Percentiles rank a stretch among this genome's conserved stretches.
phyloP scores from a whole-genome alignment of 2,329 filamentous ascomycete genomes.

The Diaporthe helianthi region DNA sequence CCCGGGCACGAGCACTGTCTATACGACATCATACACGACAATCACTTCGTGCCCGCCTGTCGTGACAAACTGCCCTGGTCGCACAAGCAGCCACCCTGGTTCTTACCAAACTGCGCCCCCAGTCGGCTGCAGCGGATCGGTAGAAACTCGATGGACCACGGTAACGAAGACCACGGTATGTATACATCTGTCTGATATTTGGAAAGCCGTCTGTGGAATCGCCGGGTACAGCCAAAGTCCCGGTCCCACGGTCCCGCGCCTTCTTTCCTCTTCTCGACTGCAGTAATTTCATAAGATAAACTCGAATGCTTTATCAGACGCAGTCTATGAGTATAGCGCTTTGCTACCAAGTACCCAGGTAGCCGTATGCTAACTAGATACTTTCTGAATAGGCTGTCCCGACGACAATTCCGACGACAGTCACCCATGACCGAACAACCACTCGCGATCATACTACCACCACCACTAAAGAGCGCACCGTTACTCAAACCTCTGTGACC shows the following conservation, averaged over 20 bases:
- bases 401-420: slow-evolving; percentile 1
- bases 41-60: slow-evolving; percentile 20
- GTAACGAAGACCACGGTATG: slow-evolving; percentile 10
- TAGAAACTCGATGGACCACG: slow-evolving; percentile 6
- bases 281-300: too few species aligned
- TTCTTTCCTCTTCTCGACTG: background rate
- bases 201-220: too few species aligned
- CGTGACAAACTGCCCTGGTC: slow-evolving; percentile 26
- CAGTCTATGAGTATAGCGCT: too few species aligned
- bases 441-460: slow-evolving; percentile 16
- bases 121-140: slow-evolving; percentile 10
- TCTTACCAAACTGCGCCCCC: background rate
- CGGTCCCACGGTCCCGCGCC: background rate
- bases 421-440: background rate
- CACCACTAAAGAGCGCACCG: slow-evolving; percentile 2
- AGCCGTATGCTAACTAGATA: background rate
- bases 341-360: too few species aligned
- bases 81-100: slow-evolving; percentile 5
- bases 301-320: background rate
- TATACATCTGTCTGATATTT: background rate
- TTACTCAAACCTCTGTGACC: slow-evolving; percentile 7
- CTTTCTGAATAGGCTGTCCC: background rate
- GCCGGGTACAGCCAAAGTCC: background rate
- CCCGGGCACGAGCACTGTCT: slow-evolving; percentile 12
- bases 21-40: slow-evolving; percentile 13